Conservation (phyloP, 805 yeast species). For the Wickerhamiella sergipiensis region DNA sequence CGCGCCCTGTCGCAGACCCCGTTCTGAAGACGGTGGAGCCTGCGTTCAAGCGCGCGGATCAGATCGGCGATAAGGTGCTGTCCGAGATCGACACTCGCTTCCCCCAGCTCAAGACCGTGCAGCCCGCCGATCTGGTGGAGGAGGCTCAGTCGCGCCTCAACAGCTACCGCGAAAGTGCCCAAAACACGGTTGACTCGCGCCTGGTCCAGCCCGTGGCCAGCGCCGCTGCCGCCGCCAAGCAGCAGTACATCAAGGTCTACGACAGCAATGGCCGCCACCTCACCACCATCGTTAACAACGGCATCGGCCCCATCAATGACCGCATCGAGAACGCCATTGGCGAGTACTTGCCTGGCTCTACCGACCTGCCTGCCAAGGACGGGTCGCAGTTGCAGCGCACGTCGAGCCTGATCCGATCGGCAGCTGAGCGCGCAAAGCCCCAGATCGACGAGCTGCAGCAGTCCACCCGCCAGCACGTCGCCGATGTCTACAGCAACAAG, state of each 20-base stretch:
- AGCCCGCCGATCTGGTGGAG: slow-evolving; percentile 38
- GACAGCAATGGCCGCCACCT: slow-evolving; percentile 47
- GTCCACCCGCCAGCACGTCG: slow-evolving; percentile 4
- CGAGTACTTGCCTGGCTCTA: slow-evolving; percentile 32
- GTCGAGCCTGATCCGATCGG: slow-evolving; percentile 7
- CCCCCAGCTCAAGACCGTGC: slow-evolving; percentile 46
- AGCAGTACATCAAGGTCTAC: slow-evolving; percentile 37
- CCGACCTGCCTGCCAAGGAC: slow-evolving; percentile 22
- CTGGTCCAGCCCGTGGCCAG: slow-evolving; percentile 32
- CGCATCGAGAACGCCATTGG: slow-evolving; percentile 34
- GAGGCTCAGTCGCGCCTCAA: slow-evolving; percentile 29
- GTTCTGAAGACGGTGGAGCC: slow-evolving; percentile 30
- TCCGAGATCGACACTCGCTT: slow-evolving; percentile 39
- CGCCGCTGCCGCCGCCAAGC: slow-evolving; percentile 33
- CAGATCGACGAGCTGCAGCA: slow-evolving; percentile 5
- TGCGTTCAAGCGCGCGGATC: slow-evolving; percentile 36
- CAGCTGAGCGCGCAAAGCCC: slow-evolving; percentile 15
- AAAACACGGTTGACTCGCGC: slow-evolving; percentile 30
- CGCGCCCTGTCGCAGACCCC: slow-evolving; percentile 23
- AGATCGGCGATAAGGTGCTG: slow-evolving; percentile 42
- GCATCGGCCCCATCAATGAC: slow-evolving; percentile 48
- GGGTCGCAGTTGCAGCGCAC: slow-evolving; percentile 10
- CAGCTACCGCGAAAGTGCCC: slow-evolving; percentile 24
- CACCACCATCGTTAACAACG: slow-evolving; percentile 48
- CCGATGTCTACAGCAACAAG: slow-evolving; percentile 9